phyloP scores from a whole-genome alignment of 1,284 basidiomycete genomes.

The Lentinus polychrous region DNA sequence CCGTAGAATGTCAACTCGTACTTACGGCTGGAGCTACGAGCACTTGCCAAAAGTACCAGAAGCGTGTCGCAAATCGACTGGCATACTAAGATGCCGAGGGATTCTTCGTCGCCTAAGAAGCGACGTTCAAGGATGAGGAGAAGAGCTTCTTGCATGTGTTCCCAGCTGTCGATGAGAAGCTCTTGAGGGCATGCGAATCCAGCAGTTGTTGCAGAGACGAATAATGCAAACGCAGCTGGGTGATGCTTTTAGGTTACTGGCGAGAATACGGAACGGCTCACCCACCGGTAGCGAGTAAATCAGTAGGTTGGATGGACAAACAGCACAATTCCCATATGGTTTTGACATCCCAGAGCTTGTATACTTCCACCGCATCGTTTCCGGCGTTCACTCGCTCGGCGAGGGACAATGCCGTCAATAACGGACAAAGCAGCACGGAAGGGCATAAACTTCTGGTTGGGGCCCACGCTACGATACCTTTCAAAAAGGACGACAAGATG shows the following conservation, averaged over 20 bases:
- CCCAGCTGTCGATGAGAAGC: constrained; percentile 44
- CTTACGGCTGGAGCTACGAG: constrained; percentile 11
- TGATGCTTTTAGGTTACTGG: constrained; percentile 3
- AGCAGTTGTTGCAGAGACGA: constrained; percentile 27
- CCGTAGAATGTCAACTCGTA: too few relatives aligned
- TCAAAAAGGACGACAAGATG: constrained; percentile 23
- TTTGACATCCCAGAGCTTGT: constrained; percentile 17
- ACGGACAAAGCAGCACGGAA: constrained; percentile 20
- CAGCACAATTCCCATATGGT: constrained; percentile 26
- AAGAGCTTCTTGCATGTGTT: constrained; percentile 43
- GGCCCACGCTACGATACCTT: constrained; percentile 18
- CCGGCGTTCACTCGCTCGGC: constrained; percentile 11
- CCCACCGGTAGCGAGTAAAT: constrained; percentile 31
- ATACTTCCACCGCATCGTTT: not conserved
- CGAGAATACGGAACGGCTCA: not conserved
- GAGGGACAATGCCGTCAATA: constrained; percentile 25
- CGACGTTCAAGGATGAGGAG: constrained; percentile 38
- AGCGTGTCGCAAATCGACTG: constrained; percentile 45
- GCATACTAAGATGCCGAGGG: constrained; percentile 41
- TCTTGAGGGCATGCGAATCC: constrained; percentile 27
- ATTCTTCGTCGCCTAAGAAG: constrained; percentile 37
- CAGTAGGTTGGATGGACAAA: constrained; percentile 17
- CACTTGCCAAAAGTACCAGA: constrained; percentile 27
- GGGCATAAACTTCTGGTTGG: constrained; percentile 9
- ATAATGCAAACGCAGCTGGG: constrained; percentile 46